Percentiles rank a stretch among this genome's conserved stretches.
Evolutionary conservation across 1,139 yeast genomes (phyloP).

Genomic region (Pichia sp.): DNA sequence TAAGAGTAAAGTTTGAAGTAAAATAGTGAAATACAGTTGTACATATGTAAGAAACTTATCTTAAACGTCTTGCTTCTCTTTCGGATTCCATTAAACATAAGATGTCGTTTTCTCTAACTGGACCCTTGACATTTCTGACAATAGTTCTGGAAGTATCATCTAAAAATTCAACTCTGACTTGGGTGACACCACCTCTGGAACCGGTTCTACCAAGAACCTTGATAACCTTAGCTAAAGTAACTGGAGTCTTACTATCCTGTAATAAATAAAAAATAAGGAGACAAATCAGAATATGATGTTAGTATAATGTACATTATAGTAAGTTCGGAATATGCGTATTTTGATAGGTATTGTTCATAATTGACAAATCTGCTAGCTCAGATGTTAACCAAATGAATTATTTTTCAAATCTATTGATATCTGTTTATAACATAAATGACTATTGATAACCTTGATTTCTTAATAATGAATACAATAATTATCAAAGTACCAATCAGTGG

Average conservation of each 20-base stretch:
- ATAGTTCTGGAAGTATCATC: conserved; percentile 98
- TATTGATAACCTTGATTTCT: no score
- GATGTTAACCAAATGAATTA: no score
- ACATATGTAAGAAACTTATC: conserved; percentile 32
- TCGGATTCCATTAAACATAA: conserved; percentile 99
- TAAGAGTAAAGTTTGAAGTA: not conserved
- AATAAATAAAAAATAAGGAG: conserved; percentile 1
- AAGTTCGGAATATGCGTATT: no score
- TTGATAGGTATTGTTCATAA: no score
- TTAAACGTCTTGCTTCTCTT: conserved; percentile 92
- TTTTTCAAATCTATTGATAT: no score
- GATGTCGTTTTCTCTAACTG: conserved; percentile 99
- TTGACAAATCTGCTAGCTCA: no score
- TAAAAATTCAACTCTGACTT: conserved; percentile 99
- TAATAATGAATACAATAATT: no score
- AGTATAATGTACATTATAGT: no score
- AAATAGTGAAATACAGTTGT: not conserved
- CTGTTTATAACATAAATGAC: no score
- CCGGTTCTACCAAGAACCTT: conserved; percentile 99
- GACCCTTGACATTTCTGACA: conserved; percentile 99
- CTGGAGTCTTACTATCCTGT: conserved; percentile 87
- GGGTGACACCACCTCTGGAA: conserved; percentile 99
- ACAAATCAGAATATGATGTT: conserved; percentile 6
- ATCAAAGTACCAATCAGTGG: no score
- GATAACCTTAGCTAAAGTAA: conserved; percentile 98